phyloP scores from a whole-genome alignment of 345 rosid genomes.

The Clarkia xantiana region DNA sequence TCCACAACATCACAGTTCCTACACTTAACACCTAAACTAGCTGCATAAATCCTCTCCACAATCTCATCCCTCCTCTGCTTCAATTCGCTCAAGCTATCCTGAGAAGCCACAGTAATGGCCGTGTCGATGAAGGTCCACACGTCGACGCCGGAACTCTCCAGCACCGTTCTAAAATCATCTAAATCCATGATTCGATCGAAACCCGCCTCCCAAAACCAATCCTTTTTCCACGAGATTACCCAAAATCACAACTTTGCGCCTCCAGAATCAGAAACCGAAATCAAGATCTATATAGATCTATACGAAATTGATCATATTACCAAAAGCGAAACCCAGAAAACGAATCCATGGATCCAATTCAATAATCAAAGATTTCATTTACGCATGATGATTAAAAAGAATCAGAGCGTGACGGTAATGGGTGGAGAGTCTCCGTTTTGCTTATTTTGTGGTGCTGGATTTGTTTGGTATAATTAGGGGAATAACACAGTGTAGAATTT shows the following conservation, averaged over 20 bases:
- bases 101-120: slow-evolving; percentile 64
- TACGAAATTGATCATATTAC: too few relatives aligned
- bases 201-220: slow-evolving; percentile 6
- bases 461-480: slow-evolving; percentile 1
- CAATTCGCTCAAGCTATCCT: slow-evolving; percentile 53
- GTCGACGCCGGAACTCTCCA: slow-evolving; percentile 72
- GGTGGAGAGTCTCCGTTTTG: slow-evolving; percentile 5
- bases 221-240: too few relatives aligned
- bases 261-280: neutral
- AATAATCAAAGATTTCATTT: neutral
- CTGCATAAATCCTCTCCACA: slow-evolving; percentile 67
- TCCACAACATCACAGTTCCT: slow-evolving; percentile 39
- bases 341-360: too few relatives aligned
- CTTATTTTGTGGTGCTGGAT: neutral
- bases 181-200: slow-evolving; percentile 44
- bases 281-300: neutral
- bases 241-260: neutral
- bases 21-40: slow-evolving; percentile 38
- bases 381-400: too few relatives aligned
- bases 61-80: slow-evolving; percentile 63
- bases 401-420: neutral
- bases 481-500: neutral
- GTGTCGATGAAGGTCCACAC: slow-evolving; percentile 88
- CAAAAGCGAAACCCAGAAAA: too few relatives aligned
- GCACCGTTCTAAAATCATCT: slow-evolving; percentile 64